Evolutionary conservation across 306 rosid genomes (phyloP).

Genomic region (Fragaria nilgerrensis): DNA sequence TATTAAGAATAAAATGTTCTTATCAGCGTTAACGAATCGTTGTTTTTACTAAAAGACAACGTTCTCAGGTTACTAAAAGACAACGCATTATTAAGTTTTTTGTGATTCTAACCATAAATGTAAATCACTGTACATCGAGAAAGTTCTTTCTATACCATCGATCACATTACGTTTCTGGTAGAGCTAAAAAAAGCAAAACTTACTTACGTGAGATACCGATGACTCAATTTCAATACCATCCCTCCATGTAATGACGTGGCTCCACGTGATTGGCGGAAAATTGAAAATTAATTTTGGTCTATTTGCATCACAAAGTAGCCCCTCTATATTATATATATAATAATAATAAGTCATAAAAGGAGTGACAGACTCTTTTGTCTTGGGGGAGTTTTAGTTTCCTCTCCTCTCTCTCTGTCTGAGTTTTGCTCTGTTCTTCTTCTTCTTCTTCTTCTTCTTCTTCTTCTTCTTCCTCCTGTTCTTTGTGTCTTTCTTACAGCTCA

Average conservation of each 20-base stretch:
- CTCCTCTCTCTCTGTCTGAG: constrained; percentile 13
- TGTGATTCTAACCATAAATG: neutral
- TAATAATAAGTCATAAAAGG: neutral
- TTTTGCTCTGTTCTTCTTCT: constrained; percentile 7
- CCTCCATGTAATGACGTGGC: constrained; percentile 23
- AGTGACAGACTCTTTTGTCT: constrained; percentile 13
- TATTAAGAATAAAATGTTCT: neutral
- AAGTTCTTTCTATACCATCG: no score
- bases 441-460: neutral
- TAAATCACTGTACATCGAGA: neutral
- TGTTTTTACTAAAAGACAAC: neutral
- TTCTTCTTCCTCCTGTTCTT: constrained; percentile 10
- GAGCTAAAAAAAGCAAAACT: no score
- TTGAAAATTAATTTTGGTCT: neutral
- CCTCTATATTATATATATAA: constrained; percentile 4
- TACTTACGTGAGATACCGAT: neutral
- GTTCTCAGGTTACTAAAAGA: rapidly evolving
- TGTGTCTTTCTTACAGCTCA: constrained; percentile 30
- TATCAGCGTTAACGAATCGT: neutral
- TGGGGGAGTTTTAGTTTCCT: neutral
- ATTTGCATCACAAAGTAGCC: constrained; percentile 27
- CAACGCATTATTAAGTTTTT: neutral
- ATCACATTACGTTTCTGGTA: no score
- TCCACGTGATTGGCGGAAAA: neutral
- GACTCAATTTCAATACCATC: neutral